Evolutionary conservation across 768 basidiomycete species (phyloP), one percentile per base, ranked within the genome.

Genomic region (Lactarius quietus): DNA sequence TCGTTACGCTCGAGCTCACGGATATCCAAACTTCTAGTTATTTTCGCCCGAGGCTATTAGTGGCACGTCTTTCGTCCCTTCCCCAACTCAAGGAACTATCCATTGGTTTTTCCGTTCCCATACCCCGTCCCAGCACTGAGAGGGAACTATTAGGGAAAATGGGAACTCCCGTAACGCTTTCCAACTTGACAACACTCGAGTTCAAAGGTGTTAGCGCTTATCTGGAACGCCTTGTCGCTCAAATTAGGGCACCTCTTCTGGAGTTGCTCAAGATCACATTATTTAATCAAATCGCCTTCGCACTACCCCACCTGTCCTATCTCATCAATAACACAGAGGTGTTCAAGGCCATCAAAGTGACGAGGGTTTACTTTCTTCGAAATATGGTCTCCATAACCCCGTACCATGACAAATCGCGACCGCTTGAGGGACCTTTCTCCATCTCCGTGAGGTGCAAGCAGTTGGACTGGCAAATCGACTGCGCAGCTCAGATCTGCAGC

Each of bases 381-480:
- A 9, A 45, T 4, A 9, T 4, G 9, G 43, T 45, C 9, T 45
- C n/a, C 43, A 45, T 45, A n/a, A 45, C 0, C 9, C n/a, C 9
- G 9, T 3, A 1, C 9, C 3, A 9, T 20, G 20, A n/a, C 3
- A 4, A 3, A 3, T 4, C 18, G 0, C 20, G 0, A 9, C 1
- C 3, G n/a, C 10, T 9, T 18, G 6, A n/a, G 18, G 9, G 20
- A 4, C 20, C 18, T n/a, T 45, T 45, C 20, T 1, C 3, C n/a
- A 20, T 45, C 43, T n/a, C 20, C 12, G n/a, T 45, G 20, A n/a
- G 8, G 43, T n/a, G 43, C 43, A 45, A 45, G n/a, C 9, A 45
- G 20, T n/a, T 45, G 43, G 43, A 45, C 43, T 45, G 43, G 43
- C 43, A 45, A 45, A 45, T n/a, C 8, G 43, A n/a, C 43, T 45